Percentiles rank a stretch among this genome's conserved stretches.
phyloP scores from a whole-genome alignment of 371 early-diverging fungal genomes.

The Rhizopus stolonifer region DNA sequence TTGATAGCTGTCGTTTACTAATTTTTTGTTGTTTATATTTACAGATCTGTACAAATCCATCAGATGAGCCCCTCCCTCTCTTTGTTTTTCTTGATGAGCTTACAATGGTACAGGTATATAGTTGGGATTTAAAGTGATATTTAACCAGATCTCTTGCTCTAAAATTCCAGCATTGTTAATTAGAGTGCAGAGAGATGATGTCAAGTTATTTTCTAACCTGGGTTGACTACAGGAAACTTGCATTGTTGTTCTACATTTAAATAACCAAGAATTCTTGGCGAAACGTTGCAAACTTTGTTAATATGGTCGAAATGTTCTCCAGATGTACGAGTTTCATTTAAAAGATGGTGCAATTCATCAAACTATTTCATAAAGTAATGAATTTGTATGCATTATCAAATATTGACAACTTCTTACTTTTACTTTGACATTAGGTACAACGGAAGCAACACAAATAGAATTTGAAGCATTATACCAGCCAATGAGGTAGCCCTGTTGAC shows the following conservation, averaged over 20 bases:
- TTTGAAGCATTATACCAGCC: conserved; percentile 39
- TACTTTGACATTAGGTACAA: conserved; percentile 34
- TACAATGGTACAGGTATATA: conserved; percentile 21
- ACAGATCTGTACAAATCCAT: conserved; percentile 12
- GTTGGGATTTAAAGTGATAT: conserved; percentile 3
- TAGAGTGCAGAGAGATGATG: not conserved
- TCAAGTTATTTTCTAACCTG: conserved; percentile 4
- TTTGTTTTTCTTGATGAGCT: not conserved
- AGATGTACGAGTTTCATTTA: conserved; percentile 32
- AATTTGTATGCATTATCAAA: too few species aligned
- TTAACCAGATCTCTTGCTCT: conserved; percentile 30
- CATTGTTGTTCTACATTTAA: conserved; percentile 4
- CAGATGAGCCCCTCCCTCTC: not conserved
- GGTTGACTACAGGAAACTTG: not conserved
- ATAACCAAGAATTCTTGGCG: conserved; percentile 38
- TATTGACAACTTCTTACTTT: not conserved
- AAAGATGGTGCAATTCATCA: conserved; percentile 16
- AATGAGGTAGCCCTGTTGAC: conserved; percentile 34
- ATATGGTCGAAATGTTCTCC: conserved; percentile 33
- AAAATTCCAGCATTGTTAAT: not conserved
- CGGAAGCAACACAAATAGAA: conserved; percentile 41
- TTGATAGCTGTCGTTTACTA: conserved; percentile 19
- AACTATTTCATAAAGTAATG: too few species aligned
- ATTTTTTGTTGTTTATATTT: conserved; percentile 2
- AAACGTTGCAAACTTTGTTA: conserved; percentile 33